Conservation (phyloP, 2,329 filamentous ascomycete species). For the Phialemoniopsis sp. region DNA sequence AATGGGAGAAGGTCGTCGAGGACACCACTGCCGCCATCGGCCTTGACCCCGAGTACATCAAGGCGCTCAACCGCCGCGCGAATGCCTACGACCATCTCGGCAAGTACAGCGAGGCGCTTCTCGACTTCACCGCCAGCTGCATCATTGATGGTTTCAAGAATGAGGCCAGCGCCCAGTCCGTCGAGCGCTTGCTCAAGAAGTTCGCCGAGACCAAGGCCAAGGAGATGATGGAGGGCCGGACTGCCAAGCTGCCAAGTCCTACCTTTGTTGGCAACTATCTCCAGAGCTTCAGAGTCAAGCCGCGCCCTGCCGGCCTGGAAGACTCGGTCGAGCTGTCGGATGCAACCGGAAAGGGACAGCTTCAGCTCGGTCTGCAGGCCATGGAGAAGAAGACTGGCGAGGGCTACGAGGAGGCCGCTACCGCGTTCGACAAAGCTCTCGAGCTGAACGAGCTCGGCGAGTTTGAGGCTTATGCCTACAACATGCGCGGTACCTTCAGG, state of each 20-base stretch:
- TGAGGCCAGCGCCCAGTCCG: constrained; percentile 79
- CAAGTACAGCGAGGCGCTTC: constrained; percentile 86
- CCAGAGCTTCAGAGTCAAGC: constrained; percentile 89
- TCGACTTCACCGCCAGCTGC: constrained; percentile 98
- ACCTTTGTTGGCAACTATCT: constrained; percentile 99
- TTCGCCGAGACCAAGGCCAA: constrained; percentile 94
- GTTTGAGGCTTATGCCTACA: constrained; percentile 87
- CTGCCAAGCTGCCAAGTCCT: constrained; percentile 84
- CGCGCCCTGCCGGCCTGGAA: constrained; percentile 76
- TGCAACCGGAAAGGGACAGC: constrained; percentile 76
- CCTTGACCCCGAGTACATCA: constrained; percentile 94
- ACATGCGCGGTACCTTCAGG: constrained; percentile 93
- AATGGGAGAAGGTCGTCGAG: constrained; percentile 96
- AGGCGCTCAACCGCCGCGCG: constrained; percentile 92
- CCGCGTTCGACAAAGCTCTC: constrained; percentile 82
- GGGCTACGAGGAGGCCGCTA: constrained; percentile 83
- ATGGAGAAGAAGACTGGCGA: constrained; percentile 85
- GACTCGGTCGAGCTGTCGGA: constrained; percentile 74
- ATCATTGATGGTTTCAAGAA: constrained; percentile 98
- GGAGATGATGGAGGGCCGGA: constrained; percentile 80
- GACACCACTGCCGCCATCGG: constrained; percentile 93
- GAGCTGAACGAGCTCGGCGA: constrained; percentile 76
- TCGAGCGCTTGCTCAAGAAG: constrained; percentile 93
- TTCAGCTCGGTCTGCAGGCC: constrained; percentile 77
- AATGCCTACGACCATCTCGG: constrained; percentile 94